phyloP scores from a whole-genome alignment of 108 stramenopile genomes.

The Skeletonema costatum region DNA sequence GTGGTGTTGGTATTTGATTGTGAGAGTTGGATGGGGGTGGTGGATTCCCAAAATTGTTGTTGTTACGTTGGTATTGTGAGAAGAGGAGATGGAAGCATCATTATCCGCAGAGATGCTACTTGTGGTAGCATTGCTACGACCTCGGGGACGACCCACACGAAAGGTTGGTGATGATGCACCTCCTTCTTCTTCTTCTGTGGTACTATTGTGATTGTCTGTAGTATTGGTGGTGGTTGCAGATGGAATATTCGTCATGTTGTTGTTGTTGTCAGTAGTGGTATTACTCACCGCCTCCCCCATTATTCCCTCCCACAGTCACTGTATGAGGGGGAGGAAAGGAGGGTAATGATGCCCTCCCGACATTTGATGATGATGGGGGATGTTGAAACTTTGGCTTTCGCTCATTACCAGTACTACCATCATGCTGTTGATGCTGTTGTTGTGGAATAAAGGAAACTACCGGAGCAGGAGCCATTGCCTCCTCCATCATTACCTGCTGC shows the following conservation, averaged over 20 bases:
- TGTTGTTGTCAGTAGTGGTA: too few relatives aligned
- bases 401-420: neutral
- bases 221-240: neutral
- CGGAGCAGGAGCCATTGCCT: neutral
- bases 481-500: neutral
- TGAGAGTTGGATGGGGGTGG: neutral
- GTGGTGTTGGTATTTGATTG: neutral
- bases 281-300: too few relatives aligned
- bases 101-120: neutral
- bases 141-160: neutral
- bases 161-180: neutral
- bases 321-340: neutral
- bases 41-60: too few relatives aligned
- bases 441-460: neutral
- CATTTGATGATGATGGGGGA: neutral
- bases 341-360: neutral
- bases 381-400: constrained; percentile 1
- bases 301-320: neutral
- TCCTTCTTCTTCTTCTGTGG: neutral
- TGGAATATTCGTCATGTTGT: neutral
- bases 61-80: neutral
- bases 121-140: neutral
- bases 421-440: neutral
- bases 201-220: neutral
- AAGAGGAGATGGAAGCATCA: neutral